phyloP scores from a whole-genome alignment of 2,329 filamentous ascomycete species.

The Diaporthe vaccinii region DNA sequence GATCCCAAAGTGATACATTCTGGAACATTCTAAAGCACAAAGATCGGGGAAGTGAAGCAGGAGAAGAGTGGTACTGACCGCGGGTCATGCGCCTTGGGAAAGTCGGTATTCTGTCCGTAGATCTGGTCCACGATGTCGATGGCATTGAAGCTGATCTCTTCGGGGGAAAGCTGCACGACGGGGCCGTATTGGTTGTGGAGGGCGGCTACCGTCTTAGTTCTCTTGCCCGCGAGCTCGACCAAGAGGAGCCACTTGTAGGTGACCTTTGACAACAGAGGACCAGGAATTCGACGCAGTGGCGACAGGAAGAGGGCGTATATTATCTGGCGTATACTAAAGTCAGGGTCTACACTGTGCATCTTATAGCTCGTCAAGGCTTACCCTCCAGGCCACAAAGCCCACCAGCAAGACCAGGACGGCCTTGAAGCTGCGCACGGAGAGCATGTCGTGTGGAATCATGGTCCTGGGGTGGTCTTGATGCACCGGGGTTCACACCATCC shows the following conservation, averaged over 20 bases:
- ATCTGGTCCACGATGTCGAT: conserved; percentile 16
- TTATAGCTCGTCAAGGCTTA: not conserved
- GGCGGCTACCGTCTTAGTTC: not conserved
- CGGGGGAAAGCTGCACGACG: conserved; percentile 13
- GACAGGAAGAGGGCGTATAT: conserved; percentile 7
- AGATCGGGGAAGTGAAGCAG: no score
- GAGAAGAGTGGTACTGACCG: no score
- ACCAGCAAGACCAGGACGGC: not conserved
- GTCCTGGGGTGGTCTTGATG: not conserved
- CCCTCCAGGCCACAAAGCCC: conserved; percentile 1
- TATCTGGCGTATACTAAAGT: not conserved
- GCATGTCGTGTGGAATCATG: not conserved
- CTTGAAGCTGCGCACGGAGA: not conserved
- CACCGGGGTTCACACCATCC: not conserved
- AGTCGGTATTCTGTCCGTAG: conserved; percentile 10
- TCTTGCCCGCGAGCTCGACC: conserved; percentile 4
- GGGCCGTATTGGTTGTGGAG: conserved; percentile 3
- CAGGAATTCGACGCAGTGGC: conserved; percentile 1
- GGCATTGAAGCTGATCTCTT: conserved; percentile 18
- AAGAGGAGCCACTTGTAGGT: conserved; percentile 6
- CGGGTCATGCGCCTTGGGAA: not conserved
- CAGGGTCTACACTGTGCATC: not conserved
- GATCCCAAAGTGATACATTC: no score
- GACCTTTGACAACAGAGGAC: not conserved
- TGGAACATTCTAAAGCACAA: no score